These are phyloP conservation scores for Anisodus acutangulus DNA, from an alignment of 257 asterid species.

Conservation along the genomic window DNA sequence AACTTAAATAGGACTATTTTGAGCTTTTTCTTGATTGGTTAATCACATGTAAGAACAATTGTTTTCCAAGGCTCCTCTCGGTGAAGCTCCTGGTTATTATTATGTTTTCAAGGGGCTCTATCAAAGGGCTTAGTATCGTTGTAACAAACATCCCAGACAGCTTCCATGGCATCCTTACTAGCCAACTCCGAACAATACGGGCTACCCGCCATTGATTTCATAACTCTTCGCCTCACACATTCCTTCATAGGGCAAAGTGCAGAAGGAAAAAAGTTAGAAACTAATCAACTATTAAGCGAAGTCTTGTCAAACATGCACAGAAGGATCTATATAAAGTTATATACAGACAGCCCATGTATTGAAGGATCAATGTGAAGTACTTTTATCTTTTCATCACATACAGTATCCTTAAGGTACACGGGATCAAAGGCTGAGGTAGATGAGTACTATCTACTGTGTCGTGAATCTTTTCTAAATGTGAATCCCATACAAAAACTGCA, in stretches of 20 bases:
- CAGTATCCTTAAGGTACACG: too few relatives aligned
- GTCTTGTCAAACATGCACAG: not conserved
- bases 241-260: slow-evolving; percentile 48
- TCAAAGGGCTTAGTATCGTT: slow-evolving; percentile 91
- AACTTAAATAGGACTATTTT: too few relatives aligned
- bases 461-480: not conserved
- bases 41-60: too few relatives aligned
- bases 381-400: too few relatives aligned
- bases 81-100: too few relatives aligned
- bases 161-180: slow-evolving; percentile 87
- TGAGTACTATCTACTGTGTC: not conserved
- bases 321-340: not conserved
- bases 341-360: not conserved
- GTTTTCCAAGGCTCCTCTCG: too few relatives aligned
- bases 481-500: not conserved
- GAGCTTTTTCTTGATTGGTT: too few relatives aligned
- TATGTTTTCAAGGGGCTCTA: slow-evolving; percentile 36
- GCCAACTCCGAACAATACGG: slow-evolving; percentile 79
- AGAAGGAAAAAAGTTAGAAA: slow-evolving; percentile 21
- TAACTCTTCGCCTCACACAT: slow-evolving; percentile 80
- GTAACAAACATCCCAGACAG: slow-evolving; percentile 94
- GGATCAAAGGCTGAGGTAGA: not conserved
- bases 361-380: not conserved
- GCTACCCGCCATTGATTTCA: slow-evolving; percentile 63
- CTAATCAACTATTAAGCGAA: not conserved